phyloP scores from a whole-genome alignment of 2,329 filamentous ascomycete genomes.

The Colletotrichum sp. region DNA sequence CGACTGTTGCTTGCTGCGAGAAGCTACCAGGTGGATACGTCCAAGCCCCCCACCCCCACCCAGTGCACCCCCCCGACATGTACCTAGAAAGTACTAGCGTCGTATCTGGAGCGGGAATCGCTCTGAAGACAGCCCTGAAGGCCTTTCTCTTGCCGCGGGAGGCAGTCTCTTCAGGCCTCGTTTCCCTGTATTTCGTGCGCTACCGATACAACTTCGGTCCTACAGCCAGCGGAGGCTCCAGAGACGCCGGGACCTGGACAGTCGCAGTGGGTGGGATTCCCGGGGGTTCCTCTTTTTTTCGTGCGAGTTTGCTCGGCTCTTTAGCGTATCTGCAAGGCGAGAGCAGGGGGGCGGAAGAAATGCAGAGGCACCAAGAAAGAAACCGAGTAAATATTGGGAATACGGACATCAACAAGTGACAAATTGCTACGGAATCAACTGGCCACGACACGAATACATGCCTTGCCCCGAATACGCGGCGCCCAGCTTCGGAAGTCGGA shows the following conservation, averaged over 20 bases:
- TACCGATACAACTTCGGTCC: not conserved
- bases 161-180: not conserved
- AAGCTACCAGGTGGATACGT: not conserved
- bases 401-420: not conserved
- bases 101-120: not conserved
- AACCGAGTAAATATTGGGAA: not conserved
- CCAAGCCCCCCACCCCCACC: not conserved
- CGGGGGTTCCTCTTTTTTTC: not conserved
- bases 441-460: not conserved
- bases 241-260: not conserved
- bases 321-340: constrained; percentile 8
- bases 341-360: not conserved
- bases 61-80: not conserved
- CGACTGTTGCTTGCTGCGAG: not conserved
- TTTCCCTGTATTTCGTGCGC: not conserved
- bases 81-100: constrained; percentile 2
- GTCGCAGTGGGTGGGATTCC: not conserved
- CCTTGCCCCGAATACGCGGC: not conserved
- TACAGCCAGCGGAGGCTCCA: not conserved
- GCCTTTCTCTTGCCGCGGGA: constrained; percentile 19
- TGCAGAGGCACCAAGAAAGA: not conserved
- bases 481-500: not conserved
- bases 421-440: not conserved
- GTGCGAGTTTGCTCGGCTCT: constrained; percentile 4
- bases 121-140: not conserved